A percentile compares a stretch with the other conserved stretches of the same genome.
These are phyloP conservation scores for Hygrophorus russula DNA, from an alignment of 768 basidiomycete genomes.

Conservation along the genomic window DNA sequence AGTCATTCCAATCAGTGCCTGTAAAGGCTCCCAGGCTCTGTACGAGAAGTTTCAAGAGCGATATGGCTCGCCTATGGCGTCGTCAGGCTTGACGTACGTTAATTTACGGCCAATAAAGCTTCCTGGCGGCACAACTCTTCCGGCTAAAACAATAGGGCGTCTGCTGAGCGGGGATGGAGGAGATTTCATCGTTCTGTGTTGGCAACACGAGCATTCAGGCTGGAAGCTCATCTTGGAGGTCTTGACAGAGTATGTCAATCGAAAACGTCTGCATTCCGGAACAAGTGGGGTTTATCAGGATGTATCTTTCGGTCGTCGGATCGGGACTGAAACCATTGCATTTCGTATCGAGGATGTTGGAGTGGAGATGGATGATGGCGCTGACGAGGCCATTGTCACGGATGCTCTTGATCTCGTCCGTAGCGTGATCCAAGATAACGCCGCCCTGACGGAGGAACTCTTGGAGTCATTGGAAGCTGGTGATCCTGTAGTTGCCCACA, in stretches of 20 bases:
- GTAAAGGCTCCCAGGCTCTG: conserved; percentile 56
- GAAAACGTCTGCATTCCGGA: conserved; percentile 33
- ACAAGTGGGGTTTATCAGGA: conserved; percentile 35
- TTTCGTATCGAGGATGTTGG: conserved; percentile 60
- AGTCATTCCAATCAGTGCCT: conserved; percentile 50
- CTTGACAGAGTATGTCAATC: conserved; percentile 63
- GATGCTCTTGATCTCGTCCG: conserved; percentile 73
- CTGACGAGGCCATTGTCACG: conserved; percentile 55
- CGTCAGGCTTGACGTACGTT: conserved; percentile 44
- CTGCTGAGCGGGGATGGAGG: conserved; percentile 63
- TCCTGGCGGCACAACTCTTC: conserved; percentile 67
- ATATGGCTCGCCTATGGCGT: conserved; percentile 36
- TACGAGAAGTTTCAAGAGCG: conserved; percentile 61
- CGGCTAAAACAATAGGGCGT: conserved; percentile 53
- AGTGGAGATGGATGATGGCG: conserved; percentile 51
- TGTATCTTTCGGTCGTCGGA: conserved; percentile 40
- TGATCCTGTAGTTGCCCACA: conserved; percentile 39
- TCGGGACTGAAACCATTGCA: conserved; percentile 24
- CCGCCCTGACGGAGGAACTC: conserved; percentile 49
- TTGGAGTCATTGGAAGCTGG: conserved; percentile 57
- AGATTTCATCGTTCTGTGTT: conserved; percentile 60
- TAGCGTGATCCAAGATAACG: conserved; percentile 63
- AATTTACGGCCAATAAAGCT: conserved; percentile 59
- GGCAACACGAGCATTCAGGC: conserved; percentile 76
- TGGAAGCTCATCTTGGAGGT: conserved; percentile 84